Evolutionary conservation across 352 stramenopile genomes (phyloP), one percentile per base, ranked within the genome.

Genomic region (Globisporangium spiculum): DNA sequence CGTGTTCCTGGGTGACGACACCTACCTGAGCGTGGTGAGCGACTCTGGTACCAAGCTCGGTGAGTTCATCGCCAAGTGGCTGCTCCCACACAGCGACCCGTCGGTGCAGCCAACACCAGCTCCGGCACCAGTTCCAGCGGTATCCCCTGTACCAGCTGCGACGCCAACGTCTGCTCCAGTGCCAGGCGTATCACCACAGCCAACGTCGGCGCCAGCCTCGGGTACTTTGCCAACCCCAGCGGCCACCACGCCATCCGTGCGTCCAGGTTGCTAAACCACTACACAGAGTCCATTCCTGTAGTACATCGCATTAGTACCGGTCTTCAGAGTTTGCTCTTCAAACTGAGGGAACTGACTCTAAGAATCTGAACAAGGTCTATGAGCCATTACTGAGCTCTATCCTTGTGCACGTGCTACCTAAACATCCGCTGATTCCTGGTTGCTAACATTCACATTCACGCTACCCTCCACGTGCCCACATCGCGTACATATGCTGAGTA

Each of bases 1-100:
- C 72, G 72, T 78, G 24, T 78, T 78, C 61, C 60, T 76, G 38
- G 68, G 26, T 1, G 50, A 48, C 30, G 54, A 60, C 6, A 34
- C 4, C 50, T 75, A 65, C 65, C 7, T 7, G n/a, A 24, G 1
- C 18, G 46, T 41, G 14, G 10, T 57, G 7, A 69, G 64, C 27
- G 64, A 64, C 64, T 9, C 64, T 9, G 55, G 55, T 4, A 38
- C 36, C 20, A 57, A 53, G n/a, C 57, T 69, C 12, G 50, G 66
- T n/a, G 58, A 36, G 0, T 71, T 66, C 58, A 30, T 71, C 22
- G 18, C 41, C 30, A 65, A 65, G 24, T 65, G 58, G 66, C 52
- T 66, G 54, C 53, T 75, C 16, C 60, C 24, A 6, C 27, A 50
- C 52, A 38, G 54, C 36, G 26, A 46, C 44, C 20, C 63, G 63